Evolutionary conservation across 306 rosid genomes (phyloP), one percentile per base, ranked within the genome.

Genomic region (Delonix regia): DNA sequence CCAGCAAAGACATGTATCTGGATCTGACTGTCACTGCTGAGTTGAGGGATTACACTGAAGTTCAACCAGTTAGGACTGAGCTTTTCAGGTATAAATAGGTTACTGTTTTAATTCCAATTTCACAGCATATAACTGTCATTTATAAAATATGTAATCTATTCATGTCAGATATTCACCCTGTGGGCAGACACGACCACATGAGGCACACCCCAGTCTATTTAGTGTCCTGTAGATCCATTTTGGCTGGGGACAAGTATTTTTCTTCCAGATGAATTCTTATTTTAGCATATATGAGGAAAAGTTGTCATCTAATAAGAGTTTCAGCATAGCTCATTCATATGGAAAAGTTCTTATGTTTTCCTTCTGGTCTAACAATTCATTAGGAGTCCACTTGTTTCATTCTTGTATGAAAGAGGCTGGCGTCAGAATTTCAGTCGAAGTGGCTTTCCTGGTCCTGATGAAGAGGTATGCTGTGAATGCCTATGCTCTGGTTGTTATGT

Each of bases 321-420:
- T 47, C n/a, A 65, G 59, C 61, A 34, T 78, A 15, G 49, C 34
- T 21, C 63, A 53, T 53, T 62, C 42, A 70, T 75, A 24, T 83
- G 63, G 71, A n/a, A 10, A 73, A 70, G 47, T 76, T 83, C 80
- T 81, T 39, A 77, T 80, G 34, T 65, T 72, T 51, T 67, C 73
- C 53, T 62, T 81, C 47, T 27, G 79, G 57, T 73, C 45, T 73
- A 36, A 51, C 68, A 71, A 34, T 75, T 60, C 69, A 16, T 64
- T 51, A 93, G 99, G 93, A 95, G 94, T 78, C 99, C 99, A 3
- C 92, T 92, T 44, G 99, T 95, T 84, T 95, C 99, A 36, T 95
- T 92, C 85, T 86, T 95, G 79, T 95, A 92, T 56, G 98, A 95
- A 81, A 89, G 99, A 89, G 98, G 99, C 30, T 95, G 99, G 98